phyloP scores from a whole-genome alignment of 2,329 filamentous ascomycete genomes.

The Keithomyces neogunnii region DNA sequence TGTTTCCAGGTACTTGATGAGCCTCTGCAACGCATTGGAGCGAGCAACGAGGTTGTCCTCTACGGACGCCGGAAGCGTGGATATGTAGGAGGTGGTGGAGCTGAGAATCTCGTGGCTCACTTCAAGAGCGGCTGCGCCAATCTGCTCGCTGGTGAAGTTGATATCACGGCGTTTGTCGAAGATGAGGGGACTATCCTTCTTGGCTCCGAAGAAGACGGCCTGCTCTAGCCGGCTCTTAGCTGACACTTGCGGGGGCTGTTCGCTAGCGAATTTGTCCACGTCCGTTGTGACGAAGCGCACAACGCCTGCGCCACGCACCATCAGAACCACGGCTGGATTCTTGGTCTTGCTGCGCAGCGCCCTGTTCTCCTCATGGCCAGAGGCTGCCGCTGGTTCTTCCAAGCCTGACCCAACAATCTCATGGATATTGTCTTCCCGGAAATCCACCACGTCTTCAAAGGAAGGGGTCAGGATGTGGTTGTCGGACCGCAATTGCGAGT shows the following conservation, averaged over 20 bases:
- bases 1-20: constrained; percentile 62
- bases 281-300: constrained; percentile 52
- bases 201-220: constrained; percentile 83
- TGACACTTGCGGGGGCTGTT: constrained; percentile 55
- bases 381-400: constrained; percentile 43
- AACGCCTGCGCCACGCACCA: constrained; percentile 55
- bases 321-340: constrained; percentile 52
- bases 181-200: constrained; percentile 78
- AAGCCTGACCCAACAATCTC: constrained; percentile 57
- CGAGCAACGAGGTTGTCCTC: constrained; percentile 73
- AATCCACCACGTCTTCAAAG: constrained; percentile 82
- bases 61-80: constrained; percentile 63
- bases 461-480: constrained; percentile 53
- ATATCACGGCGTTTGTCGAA: constrained; percentile 62
- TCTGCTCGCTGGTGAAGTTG: constrained; percentile 59
- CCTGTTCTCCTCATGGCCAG: constrained; percentile 36
- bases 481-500: constrained; percentile 65
- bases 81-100: constrained; percentile 67
- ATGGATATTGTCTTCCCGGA: constrained; percentile 56
- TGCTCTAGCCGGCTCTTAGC: constrained; percentile 89
- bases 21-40: constrained; percentile 62
- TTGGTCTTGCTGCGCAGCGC: constrained; percentile 47
- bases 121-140: constrained; percentile 66
- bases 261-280: constrained; percentile 50
- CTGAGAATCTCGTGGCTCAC: constrained; percentile 76